Conservation (phyloP, 148 eudicot genomes). For the Chenopodium suecicum region DNA sequence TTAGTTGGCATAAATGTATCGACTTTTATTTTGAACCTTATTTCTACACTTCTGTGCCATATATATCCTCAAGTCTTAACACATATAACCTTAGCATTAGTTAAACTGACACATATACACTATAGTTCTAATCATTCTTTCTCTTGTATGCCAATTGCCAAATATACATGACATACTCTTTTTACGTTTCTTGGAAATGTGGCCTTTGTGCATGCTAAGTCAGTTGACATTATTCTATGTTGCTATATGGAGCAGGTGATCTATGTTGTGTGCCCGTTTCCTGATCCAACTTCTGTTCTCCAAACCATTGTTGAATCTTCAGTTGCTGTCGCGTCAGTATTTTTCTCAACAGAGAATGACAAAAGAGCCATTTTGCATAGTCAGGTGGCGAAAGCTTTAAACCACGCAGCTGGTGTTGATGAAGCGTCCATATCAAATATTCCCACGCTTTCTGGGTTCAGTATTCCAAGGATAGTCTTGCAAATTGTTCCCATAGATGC, state of each 20-base stretch:
- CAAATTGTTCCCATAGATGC: conserved; percentile 90
- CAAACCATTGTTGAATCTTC: conserved; percentile 83
- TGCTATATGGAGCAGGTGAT: conserved; percentile 62
- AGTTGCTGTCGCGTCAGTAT: conserved; percentile 65
- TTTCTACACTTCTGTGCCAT: too few species aligned
- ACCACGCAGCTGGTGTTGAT: conserved; percentile 78
- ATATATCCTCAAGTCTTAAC: too few species aligned
- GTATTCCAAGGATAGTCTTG: conserved; percentile 80
- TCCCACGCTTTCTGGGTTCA: conserved; percentile 83
- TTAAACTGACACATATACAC: background rate
- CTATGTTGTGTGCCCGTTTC: conserved; percentile 96
- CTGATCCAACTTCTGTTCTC: conserved; percentile 86
- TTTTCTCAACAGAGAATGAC: conserved; percentile 76
- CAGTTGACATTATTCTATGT: conserved; percentile 10
- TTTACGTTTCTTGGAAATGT: conserved; percentile 9
- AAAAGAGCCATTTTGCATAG: conserved; percentile 67
- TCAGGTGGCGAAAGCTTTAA: conserved; percentile 85
- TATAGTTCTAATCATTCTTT: too few species aligned
- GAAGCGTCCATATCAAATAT: conserved; percentile 83
- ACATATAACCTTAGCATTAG: background rate
- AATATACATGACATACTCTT: background rate
- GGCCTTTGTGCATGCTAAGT: background rate
- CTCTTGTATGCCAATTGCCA: too few species aligned
- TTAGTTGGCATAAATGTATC: background rate
- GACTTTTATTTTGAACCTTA: too few species aligned